Base-by-base conservation (phyloP, 108 stramenopile genomes). In the Conticribra guillardii region DNA sequence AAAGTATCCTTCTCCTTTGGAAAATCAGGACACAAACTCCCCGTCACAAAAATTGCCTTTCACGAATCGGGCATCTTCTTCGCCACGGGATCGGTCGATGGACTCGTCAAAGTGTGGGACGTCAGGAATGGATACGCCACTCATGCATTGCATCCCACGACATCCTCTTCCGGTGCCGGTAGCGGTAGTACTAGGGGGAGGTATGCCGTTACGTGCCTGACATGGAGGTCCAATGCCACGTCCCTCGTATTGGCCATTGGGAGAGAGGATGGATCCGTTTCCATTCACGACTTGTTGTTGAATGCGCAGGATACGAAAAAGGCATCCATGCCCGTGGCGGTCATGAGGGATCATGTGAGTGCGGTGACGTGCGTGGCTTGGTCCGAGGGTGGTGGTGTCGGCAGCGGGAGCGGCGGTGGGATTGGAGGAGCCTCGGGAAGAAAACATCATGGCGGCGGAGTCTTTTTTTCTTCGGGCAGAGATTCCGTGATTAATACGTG, bases 401-500 rank as follows among this genome's bases (percentile, higher is more conserved):
- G 79, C 14, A 50, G 79, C 48, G 76, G 60, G 0, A 45, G 64
- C 18, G 62, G 61, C 24, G 57, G 29, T 9, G 41, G 58, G 4
- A n/a, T n/a, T n/a, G n/a, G n/a, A n/a, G n/a, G 54, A 5, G 15
- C 50, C 23, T 54, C 51, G 8, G 34, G 49, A 22, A 31, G 17
- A 26, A 32, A 50, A 23, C 79, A 80, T 68, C 81, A 72, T 23
- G 74, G 76, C 0, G 54, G 76, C 19, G 80, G 82, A 27, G 55
- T 84, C 23, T 91, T 93, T 76, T 75, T 92, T 27, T 83, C 90
- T 7, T 72, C 89, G 4, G 92, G 90, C 9, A 69, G 89, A 48
- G 92, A 92, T 77, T 81, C 88, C 9, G 88, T 96, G 19, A 77
- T 96, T 14, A 96, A 95, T 73, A 71, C 92, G 9, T 95, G 94